Conservation (phyloP, 139 green algal genomes). For the Chlorella sp. region DNA sequence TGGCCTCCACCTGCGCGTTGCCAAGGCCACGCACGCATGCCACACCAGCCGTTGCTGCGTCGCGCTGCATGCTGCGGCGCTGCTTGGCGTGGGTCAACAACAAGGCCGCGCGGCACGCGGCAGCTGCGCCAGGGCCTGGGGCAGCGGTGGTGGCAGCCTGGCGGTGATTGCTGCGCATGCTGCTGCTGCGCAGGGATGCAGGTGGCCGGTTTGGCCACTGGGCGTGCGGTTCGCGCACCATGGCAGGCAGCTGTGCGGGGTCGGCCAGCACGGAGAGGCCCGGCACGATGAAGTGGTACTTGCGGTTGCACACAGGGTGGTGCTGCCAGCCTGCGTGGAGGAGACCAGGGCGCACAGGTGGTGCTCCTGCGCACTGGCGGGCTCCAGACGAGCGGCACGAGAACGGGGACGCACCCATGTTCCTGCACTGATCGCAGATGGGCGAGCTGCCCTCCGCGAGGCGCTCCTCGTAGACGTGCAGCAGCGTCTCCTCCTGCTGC, state of each 20-base stretch:
- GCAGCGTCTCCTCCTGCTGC: conserved; percentile 6
- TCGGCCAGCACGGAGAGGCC: conserved; percentile 39
- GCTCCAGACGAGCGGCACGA: no score
- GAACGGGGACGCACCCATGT: conserved; percentile 84
- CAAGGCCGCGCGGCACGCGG: not conserved
- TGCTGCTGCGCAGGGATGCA: conserved; percentile 5
- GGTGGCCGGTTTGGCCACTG: not conserved
- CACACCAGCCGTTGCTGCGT: no score
- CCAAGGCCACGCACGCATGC: no score
- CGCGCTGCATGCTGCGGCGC: no score
- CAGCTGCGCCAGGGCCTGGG: not conserved
- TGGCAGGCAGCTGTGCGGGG: conserved; percentile 31
- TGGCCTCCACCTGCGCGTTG: no score
- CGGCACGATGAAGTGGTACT: conserved; percentile 88
- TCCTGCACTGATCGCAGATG: conserved; percentile 77
- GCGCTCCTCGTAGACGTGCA: conserved; percentile 61
- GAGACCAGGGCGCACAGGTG: not conserved
- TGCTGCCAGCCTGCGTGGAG: conserved; percentile 78
- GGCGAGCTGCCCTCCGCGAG: conserved; percentile 21
- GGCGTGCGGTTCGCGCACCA: conserved; percentile 25
- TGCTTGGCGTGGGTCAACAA: no score
- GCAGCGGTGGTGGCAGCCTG: not conserved
- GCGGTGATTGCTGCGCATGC: not conserved
- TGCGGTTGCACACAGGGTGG: conserved; percentile 69
- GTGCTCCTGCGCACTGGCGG: no score